Evolutionary conservation across 1,284 basidiomycete species (phyloP).

Genomic region (Rhodotorula glutinis): DNA sequence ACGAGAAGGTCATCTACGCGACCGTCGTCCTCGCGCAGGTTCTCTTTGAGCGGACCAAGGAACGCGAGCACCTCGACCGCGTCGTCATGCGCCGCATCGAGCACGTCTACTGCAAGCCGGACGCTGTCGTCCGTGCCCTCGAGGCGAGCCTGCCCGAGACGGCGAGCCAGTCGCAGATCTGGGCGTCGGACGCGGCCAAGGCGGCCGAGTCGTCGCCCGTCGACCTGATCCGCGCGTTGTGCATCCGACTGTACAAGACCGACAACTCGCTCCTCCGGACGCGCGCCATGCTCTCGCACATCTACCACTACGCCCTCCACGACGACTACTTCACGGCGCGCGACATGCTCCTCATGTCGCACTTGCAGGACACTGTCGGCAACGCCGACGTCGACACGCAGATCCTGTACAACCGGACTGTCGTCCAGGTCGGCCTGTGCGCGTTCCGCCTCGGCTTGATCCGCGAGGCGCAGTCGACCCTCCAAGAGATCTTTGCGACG

Average conservation of each 20-base stretch:
- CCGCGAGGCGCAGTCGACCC: constrained; percentile 84
- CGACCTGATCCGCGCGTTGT: constrained; percentile 79
- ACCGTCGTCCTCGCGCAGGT: constrained; percentile 89
- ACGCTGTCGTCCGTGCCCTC: constrained; percentile 85
- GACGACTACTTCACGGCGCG: constrained; percentile 96
- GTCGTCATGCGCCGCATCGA: constrained; percentile 93
- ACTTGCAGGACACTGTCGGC: constrained; percentile 92
- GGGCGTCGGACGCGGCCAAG: constrained; percentile 44
- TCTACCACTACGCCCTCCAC: constrained; percentile 94
- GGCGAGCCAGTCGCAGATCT: constrained; percentile 42
- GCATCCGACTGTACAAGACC: constrained; percentile 89
- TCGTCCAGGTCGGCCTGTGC: constrained; percentile 94
- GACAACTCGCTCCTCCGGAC: constrained; percentile 81
- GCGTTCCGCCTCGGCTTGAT: constrained; percentile 95
- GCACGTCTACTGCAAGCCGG: constrained; percentile 98
- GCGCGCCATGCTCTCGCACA: constrained; percentile 94
- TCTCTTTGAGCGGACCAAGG: constrained; percentile 72
- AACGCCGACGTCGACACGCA: constrained; percentile 96
- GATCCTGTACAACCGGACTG: constrained; percentile 95
- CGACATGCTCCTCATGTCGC: constrained; percentile 98
- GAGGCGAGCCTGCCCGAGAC: constrained; percentile 61
- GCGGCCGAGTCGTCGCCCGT: constrained; percentile 59
- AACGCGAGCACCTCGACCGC: constrained; percentile 63
- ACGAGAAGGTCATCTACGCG: constrained; percentile 90
- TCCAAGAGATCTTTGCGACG: constrained; percentile 94